phyloP scores from a whole-genome alignment of 345 rosid genomes.

The Balakata baccata region DNA sequence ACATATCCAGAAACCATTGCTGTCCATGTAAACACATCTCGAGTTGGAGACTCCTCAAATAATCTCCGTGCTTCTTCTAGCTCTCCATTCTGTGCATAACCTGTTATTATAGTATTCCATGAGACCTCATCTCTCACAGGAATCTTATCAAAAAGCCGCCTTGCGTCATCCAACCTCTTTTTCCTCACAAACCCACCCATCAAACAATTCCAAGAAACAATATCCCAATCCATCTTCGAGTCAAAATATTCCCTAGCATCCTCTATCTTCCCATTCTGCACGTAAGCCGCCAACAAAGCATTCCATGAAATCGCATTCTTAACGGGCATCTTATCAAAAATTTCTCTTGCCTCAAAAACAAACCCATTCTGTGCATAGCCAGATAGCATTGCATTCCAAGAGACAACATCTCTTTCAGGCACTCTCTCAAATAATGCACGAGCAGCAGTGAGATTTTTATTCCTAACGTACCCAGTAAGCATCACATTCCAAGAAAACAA shows the following conservation, averaged over 20 bases:
- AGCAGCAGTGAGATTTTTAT: slow-evolving; percentile 36
- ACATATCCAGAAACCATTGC: slow-evolving; percentile 61
- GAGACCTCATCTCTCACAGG: slow-evolving; percentile 51
- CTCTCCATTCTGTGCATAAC: slow-evolving; percentile 54
- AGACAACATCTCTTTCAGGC: slow-evolving; percentile 47
- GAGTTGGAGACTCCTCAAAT: slow-evolving; percentile 48
- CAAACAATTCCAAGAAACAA: slow-evolving; percentile 69
- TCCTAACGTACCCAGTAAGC: slow-evolving; percentile 44
- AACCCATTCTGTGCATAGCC: slow-evolving; percentile 53
- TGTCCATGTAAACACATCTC: slow-evolving; percentile 71
- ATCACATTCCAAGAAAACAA: slow-evolving; percentile 53
- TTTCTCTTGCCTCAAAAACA: slow-evolving; percentile 45
- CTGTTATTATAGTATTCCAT: slow-evolving; percentile 58
- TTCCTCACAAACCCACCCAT: slow-evolving; percentile 59
- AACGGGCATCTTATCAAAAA: slow-evolving; percentile 51
- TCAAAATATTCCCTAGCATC: slow-evolving; percentile 50
- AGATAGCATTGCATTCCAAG: slow-evolving; percentile 53
- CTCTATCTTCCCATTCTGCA: slow-evolving; percentile 57
- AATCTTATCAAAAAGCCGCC: slow-evolving; percentile 46
- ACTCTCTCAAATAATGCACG: slow-evolving; percentile 41
- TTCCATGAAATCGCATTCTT: slow-evolving; percentile 61
- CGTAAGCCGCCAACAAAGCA: slow-evolving; percentile 54
- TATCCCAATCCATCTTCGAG: slow-evolving; percentile 45
- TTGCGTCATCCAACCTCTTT: slow-evolving; percentile 44
- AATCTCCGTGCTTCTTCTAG: slow-evolving; percentile 49